Evolutionary conservation across 306 rosid species (phyloP), one percentile per base, ranked within the genome.

Genomic region (Trifolium subterraneum): DNA sequence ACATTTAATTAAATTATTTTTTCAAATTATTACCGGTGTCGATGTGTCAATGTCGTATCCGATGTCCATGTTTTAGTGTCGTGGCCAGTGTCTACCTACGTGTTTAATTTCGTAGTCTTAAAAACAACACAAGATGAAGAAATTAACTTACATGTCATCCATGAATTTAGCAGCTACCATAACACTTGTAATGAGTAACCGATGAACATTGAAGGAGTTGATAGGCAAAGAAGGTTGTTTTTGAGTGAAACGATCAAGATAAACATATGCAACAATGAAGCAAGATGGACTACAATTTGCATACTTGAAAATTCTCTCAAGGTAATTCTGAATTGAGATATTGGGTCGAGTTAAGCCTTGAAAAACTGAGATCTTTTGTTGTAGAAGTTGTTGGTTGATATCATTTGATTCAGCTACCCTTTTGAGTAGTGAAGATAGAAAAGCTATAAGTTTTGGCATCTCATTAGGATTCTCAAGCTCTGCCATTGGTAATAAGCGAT

Each of bases 131-230:
- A n/a, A 33, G 1, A 67, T 22, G 12, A 18, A 66, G 20, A 51
- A 23, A 29, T 29, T 29, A 27, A 85, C 96, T 90, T 81, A 95
- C 99, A 87, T 71, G 69, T 95, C 99, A 79, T 95, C 99, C 99
- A 95, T 95, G 93, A 95, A 95, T 66, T 95, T 95, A 10, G 98
- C 96, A 64, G 99, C 87, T 10, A 95, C 88, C 91, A 95, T 86
- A 52, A 90, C 99, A 27, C 99, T 95, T 11, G 99, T 92, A 39
- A 95, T 92, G 33, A 95, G 90, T 66, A 95, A 82, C 25, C 98
- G 88, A 60, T 95, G 99, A 25, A 92, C 97, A 72, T 88, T 92
- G 85, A 87, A 86, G 59, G 97, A 90, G 65, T 88, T 92, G 88
- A 95, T 85, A 0, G 97, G 96, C 82, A 90, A 77, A 1, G 90